These are phyloP conservation scores for Nicotiana obtusifolia DNA, from an alignment of 257 asterid genomes.

Conservation along the genomic window DNA sequence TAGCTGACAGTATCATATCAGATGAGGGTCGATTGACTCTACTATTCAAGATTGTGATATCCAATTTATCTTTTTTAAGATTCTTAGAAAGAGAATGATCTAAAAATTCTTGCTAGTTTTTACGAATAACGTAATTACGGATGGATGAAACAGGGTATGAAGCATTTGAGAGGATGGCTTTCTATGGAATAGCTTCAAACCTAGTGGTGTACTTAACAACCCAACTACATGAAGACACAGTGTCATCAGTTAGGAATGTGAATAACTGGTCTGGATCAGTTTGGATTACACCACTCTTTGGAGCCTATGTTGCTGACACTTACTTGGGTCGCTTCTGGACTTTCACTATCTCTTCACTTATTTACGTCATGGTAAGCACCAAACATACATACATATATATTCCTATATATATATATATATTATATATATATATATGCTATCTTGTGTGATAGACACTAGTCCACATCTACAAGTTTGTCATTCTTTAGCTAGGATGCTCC, in stretches of 20 bases:
- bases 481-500: background rate
- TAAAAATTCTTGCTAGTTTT: background rate
- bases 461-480: background rate
- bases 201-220: conserved; percentile 78
- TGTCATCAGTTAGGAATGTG: conserved; percentile 70
- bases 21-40: background rate
- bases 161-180: conserved; percentile 91
- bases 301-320: conserved; percentile 82
- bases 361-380: conserved; percentile 66
- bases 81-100: background rate
- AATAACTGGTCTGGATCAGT: conserved; percentile 90
- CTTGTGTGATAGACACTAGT: no score
- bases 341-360: conserved; percentile 67
- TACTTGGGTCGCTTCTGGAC: conserved; percentile 92
- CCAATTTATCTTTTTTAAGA: background rate
- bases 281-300: conserved; percentile 87
- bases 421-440: background rate
- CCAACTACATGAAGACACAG: conserved; percentile 77
- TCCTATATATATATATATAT: background rate
- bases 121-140: background rate
- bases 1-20: background rate
- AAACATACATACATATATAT: no score
- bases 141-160: conserved; percentile 45
- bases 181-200: conserved; percentile 88
- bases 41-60: background rate